phyloP scores from a whole-genome alignment of 2,329 filamentous ascomycete genomes.

The Sporothrix pallida region DNA sequence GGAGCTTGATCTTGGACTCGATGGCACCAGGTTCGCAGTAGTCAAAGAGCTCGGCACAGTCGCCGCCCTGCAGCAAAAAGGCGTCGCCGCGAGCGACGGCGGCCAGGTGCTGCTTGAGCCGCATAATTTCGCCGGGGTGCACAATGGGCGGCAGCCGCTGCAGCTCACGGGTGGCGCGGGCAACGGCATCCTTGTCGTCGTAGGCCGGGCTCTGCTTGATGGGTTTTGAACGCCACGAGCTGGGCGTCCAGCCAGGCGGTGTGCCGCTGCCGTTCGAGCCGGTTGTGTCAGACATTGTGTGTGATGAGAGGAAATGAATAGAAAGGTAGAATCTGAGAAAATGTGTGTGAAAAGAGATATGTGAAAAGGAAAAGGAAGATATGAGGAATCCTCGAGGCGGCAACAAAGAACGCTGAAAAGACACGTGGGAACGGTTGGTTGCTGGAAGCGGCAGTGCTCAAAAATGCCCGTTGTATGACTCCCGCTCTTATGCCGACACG shows the following conservation, averaged over 20 bases:
- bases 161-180: conserved; percentile 68
- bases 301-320: conserved; percentile 40
- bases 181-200: conserved; percentile 64
- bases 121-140: conserved; percentile 78
- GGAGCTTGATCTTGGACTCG: conserved; percentile 93
- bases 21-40: conserved; percentile 91
- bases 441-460: background rate
- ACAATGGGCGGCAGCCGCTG: conserved; percentile 76
- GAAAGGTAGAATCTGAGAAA: background rate
- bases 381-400: background rate
- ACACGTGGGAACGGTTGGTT: conserved; percentile 6
- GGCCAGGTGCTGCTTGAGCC: conserved; percentile 75
- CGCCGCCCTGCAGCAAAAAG: conserved; percentile 93
- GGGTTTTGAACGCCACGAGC: conserved; percentile 77
- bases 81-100: conserved; percentile 90
- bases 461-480: background rate
- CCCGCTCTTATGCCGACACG: too few species aligned
- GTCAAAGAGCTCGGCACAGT: conserved; percentile 96
- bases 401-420: conserved; percentile 1
- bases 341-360: background rate
- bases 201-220: conserved; percentile 79
- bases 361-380: background rate
- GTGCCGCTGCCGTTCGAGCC: too few species aligned
- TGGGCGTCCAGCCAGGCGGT: conserved; percentile 58
- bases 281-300: conserved; percentile 2